Evolutionary conservation across 176 grass and related monocot genomes (phyloP).

Genomic region (Calamus simplicifolius): DNA sequence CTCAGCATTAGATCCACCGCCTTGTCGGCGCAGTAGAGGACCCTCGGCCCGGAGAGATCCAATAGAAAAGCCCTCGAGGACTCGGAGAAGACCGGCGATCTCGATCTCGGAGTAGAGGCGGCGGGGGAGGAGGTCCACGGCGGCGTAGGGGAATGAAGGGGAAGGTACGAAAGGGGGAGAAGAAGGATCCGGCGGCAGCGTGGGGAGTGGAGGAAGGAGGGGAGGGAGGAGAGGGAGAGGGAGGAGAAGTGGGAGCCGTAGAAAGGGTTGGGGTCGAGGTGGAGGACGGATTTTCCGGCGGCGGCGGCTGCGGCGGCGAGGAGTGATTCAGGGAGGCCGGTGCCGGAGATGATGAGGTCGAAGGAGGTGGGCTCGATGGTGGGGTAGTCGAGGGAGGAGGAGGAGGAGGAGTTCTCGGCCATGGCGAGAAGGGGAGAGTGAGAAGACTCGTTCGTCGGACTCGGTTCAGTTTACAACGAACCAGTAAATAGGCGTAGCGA

Average conservation of each 20-base stretch:
- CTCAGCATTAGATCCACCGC: slow-evolving; percentile 63
- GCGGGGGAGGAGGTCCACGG: slow-evolving; percentile 33
- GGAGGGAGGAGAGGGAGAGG: slow-evolving; percentile 37
- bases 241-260: slow-evolving; percentile 92
- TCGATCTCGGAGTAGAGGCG: slow-evolving; percentile 49
- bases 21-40: slow-evolving; percentile 83
- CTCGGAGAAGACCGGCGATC: slow-evolving; percentile 38
- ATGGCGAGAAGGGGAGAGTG: slow-evolving; percentile 6
- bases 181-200: neutral
- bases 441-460: no score
- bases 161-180: slow-evolving; percentile 1
- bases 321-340: slow-evolving; percentile 69
- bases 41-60: slow-evolving; percentile 61
- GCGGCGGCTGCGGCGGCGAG: slow-evolving; percentile 59
- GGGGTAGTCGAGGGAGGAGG: slow-evolving; percentile 37
- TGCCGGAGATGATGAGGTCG: slow-evolving; percentile 75
- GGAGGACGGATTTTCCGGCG: slow-evolving; percentile 75
- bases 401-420: slow-evolving; percentile 26
- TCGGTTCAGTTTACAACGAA: no score
- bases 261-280: slow-evolving; percentile 70
- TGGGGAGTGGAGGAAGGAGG: slow-evolving; percentile 19
- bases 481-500: no score
- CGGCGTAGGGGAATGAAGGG: slow-evolving; percentile 2
- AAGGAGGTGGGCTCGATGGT: slow-evolving; percentile 66
- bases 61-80: slow-evolving; percentile 40